These are phyloP conservation scores for Cryptococcus hybrid DNA, from an alignment of 1,284 basidiomycete species.

Conservation along the genomic window DNA sequence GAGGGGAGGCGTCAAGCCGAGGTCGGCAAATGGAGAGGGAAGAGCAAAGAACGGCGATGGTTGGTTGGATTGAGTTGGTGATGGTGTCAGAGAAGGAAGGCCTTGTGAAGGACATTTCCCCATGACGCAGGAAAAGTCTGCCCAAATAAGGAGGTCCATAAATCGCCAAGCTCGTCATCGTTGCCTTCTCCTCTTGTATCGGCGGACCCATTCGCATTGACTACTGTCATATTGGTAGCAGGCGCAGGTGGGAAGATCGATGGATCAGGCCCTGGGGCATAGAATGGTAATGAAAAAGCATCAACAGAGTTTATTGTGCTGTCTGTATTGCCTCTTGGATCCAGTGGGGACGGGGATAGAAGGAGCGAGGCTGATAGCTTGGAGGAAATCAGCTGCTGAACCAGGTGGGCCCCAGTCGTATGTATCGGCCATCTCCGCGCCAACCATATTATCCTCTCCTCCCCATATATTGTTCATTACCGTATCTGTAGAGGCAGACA, in stretches of 20 bases:
- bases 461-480: too few relatives aligned
- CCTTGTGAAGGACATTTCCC: background rate
- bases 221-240: background rate
- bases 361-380: too few relatives aligned
- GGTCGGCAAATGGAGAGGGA: background rate
- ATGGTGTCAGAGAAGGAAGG: background rate
- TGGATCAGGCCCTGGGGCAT: background rate
- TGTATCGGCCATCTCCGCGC: too few relatives aligned
- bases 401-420: too few relatives aligned
- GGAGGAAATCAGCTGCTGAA: too few relatives aligned
- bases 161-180: slow-evolving; percentile 2
- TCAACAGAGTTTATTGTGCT: too few relatives aligned
- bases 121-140: background rate
- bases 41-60: slow-evolving; percentile 4
- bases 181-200: background rate
- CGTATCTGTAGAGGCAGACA: too few relatives aligned
- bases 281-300: too few relatives aligned
- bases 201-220: background rate
- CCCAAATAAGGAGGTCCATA: slow-evolving; percentile 5
- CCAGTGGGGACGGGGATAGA: too few relatives aligned
- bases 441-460: too few relatives aligned
- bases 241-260: slow-evolving; percentile 1
- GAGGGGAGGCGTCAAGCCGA: background rate
- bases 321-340: too few relatives aligned
- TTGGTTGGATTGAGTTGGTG: background rate